Percentiles rank a stretch among this genome's conserved stretches.
Conservation (phyloP, 345 rosid genomes). For the Euclidium syriacum region DNA sequence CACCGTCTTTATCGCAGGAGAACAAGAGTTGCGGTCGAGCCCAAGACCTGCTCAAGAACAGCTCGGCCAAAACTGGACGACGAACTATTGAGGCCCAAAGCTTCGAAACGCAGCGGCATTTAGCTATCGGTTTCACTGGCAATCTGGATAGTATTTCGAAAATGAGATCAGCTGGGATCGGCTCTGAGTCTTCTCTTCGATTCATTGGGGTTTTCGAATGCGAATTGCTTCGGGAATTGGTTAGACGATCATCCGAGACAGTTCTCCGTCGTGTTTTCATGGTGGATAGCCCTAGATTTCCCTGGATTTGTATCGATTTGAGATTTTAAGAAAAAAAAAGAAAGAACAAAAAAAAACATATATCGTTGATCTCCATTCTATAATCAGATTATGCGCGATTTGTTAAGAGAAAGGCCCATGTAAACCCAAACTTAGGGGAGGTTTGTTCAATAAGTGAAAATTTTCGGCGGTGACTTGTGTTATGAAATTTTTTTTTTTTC, state of each 20-base stretch:
- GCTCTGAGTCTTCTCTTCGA: background rate
- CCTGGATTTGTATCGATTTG: too few species aligned
- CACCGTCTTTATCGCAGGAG: background rate
- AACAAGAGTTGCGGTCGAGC: background rate
- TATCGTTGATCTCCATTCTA: too few species aligned
- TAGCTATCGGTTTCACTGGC: background rate
- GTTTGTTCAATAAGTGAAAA: too few species aligned
- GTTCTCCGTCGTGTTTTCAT: background rate
- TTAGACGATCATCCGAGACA: background rate
- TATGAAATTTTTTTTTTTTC: too few species aligned
- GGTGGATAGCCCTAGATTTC: background rate
- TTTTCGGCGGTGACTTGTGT: too few species aligned
- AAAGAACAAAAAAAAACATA: too few species aligned
- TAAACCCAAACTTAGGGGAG: too few species aligned
- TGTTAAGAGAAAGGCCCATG: too few species aligned
- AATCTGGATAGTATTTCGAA: background rate
- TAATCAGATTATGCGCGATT: too few species aligned
- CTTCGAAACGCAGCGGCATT: slow-evolving; percentile 1
- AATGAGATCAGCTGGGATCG: background rate
- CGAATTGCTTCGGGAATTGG: too few species aligned
- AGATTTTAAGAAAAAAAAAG: too few species aligned
- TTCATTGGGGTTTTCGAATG: background rate
- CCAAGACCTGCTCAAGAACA: background rate
- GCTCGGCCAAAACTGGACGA: background rate
- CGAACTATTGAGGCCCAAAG: background rate